Evolutionary conservation across 495 filamentous ascomycete species (phyloP), one percentile per base, ranked within the genome.

Genomic region (Chlorociboria aeruginascens): DNA sequence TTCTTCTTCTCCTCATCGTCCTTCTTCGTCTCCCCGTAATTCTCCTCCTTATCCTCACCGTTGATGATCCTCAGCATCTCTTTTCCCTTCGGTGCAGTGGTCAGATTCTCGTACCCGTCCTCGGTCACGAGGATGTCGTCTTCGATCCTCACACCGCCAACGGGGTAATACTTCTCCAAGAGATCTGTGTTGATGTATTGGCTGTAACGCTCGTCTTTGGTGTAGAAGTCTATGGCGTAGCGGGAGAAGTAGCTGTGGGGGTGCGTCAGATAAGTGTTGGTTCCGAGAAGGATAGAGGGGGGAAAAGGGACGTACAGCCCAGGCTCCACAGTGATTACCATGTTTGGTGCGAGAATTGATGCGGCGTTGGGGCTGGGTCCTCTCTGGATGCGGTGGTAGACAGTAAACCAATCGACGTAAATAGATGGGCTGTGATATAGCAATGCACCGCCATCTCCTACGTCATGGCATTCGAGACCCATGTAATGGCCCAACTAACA

Each of bases 111-210:
- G 56, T 80, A 80, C 20, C 87, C 87, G 32, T 73, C 69, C 25
- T 73, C 69, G 3, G 86, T 94, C 11, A 95, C 79, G 9, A 94
- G 69, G 42, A 95, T 82, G 62, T 89, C 84, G 63, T 95, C 90
- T 67, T 97, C 90, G 52, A 97, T 90, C 32, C 90, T 75, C 29
- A 92, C 88, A 11, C 90, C 90, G 13, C 90, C 90, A 17, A 95
- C 79, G 25, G 69, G 69, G 52, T 83, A 81, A 58, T 85, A 95
- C 52, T 73, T 72, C 12, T 76, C 74, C 3, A 93, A 71, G 32
- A 82, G 76, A 3, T 76, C 70, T 48, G 72, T 73, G 68, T 95
- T 75, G 65, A 97, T 89, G 59, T 78, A 90, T 36, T 71, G 66
- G 14, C 70, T 67, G 47, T 86, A 81, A 40, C 69, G 58, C 0